Base-by-base conservation (phyloP, 305 asterid genomes). In the Fraxinus angustifolia region DNA sequence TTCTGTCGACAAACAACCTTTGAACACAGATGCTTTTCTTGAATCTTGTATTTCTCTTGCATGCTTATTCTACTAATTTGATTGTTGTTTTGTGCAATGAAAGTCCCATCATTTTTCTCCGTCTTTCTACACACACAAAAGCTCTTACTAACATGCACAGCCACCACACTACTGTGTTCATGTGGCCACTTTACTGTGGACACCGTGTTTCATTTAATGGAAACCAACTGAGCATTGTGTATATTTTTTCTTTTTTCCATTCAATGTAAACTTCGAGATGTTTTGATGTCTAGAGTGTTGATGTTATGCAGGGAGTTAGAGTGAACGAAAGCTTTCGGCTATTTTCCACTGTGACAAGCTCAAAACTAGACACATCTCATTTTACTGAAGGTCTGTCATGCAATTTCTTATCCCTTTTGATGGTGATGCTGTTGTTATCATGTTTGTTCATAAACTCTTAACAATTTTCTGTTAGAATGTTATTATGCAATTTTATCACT, bases 341-440 rank as follows among this genome's bases (percentile, higher is more conserved):
- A 35, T 93, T 94, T 88, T 92, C 98, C 82, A 96, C 99, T 0
- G 87, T 96, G 87, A 90, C 94, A 73, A 89, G 95, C 90, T 87
- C 95, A 80, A 93, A 91, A 88, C 79, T 87, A 28, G 97, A 90
- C 58, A 56, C 86, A 68, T 86, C 92, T 80, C 90, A 82, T 83
- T 84, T 86, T 76, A 77, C 79, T 79, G 97, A 90, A 91, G 99
- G 98, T 95, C 81, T 80, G 88, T 68, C 28, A 34, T 80, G 58
- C 56, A 50, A n/a, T 56, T 75, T 83, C 70, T 82, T 17, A 33
- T 56, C 75, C 81, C 70, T 82, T 16, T 2, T 48, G 62, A 81
- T 73, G 72, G 45, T 77, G 17, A 6, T 31, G 74, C 80, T 65
- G 50, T 78, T 75, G 14, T 40, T 45, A 34, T 28, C 36, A 31